phyloP scores from a whole-genome alignment of 169 alveolate genomes.

The Condylostoma magnum region DNA sequence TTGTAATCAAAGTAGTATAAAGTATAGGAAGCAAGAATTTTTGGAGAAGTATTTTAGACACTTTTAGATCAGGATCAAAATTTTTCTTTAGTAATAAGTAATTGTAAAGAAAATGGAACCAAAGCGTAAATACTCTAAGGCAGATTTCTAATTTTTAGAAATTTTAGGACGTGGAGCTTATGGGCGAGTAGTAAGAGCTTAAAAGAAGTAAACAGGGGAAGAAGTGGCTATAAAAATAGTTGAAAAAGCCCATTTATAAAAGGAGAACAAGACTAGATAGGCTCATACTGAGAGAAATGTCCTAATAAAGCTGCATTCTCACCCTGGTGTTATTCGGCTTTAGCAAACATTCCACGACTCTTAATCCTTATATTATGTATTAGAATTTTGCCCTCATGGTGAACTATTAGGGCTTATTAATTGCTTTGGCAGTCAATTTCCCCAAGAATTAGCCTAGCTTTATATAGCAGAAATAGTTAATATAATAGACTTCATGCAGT shows the following conservation, averaged over 20 bases:
- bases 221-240: conserved; percentile 20
- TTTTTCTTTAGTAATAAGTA: too few species aligned
- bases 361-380: conserved; percentile 68
- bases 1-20: too few species aligned
- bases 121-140: not conserved
- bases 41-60: too few species aligned
- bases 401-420: conserved; percentile 75
- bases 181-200: conserved; percentile 30
- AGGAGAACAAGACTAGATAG: conserved; percentile 27
- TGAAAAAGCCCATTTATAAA: conserved; percentile 10
- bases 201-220: conserved; percentile 17
- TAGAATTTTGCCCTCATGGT: conserved; percentile 80
- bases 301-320: conserved; percentile 65
- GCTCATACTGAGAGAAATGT: conserved; percentile 64
- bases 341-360: conserved; percentile 66
- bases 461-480: conserved; percentile 71
- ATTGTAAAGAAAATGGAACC: conserved; percentile 12
- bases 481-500: conserved; percentile 67
- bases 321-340: conserved; percentile 72
- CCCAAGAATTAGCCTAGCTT: conserved; percentile 64
- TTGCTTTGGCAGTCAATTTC: conserved; percentile 41
- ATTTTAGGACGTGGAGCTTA: conserved; percentile 34
- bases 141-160: conserved; percentile 4
- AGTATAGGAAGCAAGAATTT: too few species aligned
- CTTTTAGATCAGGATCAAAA: too few species aligned